These are phyloP conservation scores for Coniochaeta pulveracea DNA, from an alignment of 2,329 filamentous ascomycete species.

Conservation along the genomic window DNA sequence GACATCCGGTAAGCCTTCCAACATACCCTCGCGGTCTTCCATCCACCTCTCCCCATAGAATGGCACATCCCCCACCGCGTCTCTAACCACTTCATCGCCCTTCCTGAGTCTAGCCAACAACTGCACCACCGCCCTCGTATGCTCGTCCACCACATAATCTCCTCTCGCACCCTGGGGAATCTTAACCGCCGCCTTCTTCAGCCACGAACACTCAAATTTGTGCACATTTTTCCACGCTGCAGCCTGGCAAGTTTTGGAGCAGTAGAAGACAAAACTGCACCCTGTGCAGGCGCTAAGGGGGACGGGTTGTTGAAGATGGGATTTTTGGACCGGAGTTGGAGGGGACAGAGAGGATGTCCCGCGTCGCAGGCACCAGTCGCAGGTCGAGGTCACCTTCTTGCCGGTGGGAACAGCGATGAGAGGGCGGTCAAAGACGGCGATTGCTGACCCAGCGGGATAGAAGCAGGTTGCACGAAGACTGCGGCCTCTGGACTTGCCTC, in stretches of 20 bases:
- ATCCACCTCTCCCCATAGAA: neutral
- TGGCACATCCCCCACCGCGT: constrained; percentile 15
- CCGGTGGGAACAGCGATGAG: constrained; percentile 36
- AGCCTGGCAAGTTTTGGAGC: constrained; percentile 39
- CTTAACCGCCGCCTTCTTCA: constrained; percentile 13
- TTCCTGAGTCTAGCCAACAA: constrained; percentile 25
- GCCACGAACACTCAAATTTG: constrained; percentile 37
- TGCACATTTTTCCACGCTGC: constrained; percentile 41
- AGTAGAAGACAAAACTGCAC: constrained; percentile 44
- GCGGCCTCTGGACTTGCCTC: constrained; percentile 22
- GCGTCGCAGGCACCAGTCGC: constrained; percentile 34
- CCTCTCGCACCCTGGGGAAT: neutral
- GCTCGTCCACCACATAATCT: constrained; percentile 10
- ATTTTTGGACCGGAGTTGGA: constrained; percentile 11
- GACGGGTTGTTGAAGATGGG: no score
- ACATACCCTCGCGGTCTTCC: constrained; percentile 9
- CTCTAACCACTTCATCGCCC: constrained; percentile 16
- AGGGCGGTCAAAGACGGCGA: constrained; percentile 31
- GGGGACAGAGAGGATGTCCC: constrained; percentile 9
- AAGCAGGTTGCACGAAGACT: constrained; percentile 28
- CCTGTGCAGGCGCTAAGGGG: constrained; percentile 36
- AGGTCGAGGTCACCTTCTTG: constrained; percentile 27
- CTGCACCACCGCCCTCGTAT: constrained; percentile 41
- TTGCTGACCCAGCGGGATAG: constrained; percentile 31
- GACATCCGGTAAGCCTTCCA: constrained; percentile 34